phyloP scores from a whole-genome alignment of 2,329 filamentous ascomycete species.

The Penicillium sclerotigenum region DNA sequence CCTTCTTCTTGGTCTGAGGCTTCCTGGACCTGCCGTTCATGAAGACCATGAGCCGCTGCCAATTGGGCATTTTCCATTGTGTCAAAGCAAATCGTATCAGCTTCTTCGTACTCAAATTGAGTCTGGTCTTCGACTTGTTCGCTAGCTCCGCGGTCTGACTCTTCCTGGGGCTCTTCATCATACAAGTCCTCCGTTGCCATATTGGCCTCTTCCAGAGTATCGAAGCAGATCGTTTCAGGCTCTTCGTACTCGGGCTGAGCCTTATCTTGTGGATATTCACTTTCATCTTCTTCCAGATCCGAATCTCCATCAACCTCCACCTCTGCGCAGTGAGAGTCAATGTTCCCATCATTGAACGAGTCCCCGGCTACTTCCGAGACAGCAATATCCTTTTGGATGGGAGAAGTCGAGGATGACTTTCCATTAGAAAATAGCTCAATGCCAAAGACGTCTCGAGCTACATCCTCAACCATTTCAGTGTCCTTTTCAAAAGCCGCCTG shows the following conservation, averaged over 20 bases:
- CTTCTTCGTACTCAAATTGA: conserved; percentile 13
- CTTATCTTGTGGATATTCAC: not conserved
- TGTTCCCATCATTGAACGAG: not conserved
- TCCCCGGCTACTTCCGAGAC: not conserved
- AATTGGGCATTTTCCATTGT: conserved; percentile 4
- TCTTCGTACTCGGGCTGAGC: conserved; percentile 11
- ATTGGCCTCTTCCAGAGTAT: conserved; percentile 1
- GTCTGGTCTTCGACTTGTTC: not conserved
- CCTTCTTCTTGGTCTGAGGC: not conserved
- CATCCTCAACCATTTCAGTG: conserved; percentile 23
- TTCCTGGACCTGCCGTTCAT: not conserved
- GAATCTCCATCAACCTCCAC: not conserved
- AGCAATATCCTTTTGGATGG: not conserved
- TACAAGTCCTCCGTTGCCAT: not conserved
- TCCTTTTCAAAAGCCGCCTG: conserved; percentile 14
- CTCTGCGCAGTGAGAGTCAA: not conserved
- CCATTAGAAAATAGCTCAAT: conserved; percentile 19
- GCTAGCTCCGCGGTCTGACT: not conserved
- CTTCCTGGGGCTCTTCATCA: not conserved
- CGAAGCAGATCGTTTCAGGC: conserved; percentile 9
- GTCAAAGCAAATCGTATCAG: conserved; percentile 5
- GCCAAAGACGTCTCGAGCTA: conserved; percentile 22
- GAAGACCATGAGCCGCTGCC: not conserved
- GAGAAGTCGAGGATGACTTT: conserved; percentile 7
- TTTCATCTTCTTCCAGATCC: conserved; percentile 3